Evolutionary conservation across 2,329 filamentous ascomycete species (phyloP), one percentile per base, ranked within the genome.

Genomic region (Nemania sp.): DNA sequence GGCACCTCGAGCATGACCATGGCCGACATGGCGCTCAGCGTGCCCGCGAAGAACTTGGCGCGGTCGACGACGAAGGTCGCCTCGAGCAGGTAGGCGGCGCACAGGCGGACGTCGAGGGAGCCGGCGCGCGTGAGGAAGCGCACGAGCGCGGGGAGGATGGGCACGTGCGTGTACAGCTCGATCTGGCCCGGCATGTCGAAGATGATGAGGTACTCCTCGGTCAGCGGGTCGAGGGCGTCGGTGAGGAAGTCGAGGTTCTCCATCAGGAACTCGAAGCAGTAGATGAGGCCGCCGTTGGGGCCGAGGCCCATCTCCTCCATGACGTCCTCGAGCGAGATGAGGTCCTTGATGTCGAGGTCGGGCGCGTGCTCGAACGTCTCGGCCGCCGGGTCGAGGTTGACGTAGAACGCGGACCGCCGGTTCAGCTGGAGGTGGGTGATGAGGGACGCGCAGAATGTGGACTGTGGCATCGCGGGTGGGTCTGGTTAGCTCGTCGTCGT

Each of bases 111-210:
- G 76, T 97, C 94, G 67, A 98, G 82, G 18, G 88, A 85, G 9
- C 93, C 93, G 11, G 87, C 81, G 64, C 90, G 86, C 43, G 89
- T 92, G 53, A 98, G 83, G 73, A 91, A 91, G 71, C 88, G 89
- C 67, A 94, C 88, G 49, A 99, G 85, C 18, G 87, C 86, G 1
- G 95, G 95, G 34, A 99, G 81, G 67, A 99, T 90, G 40, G 95
- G 95, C 35, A 98, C 90, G 75, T 99, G 95, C 2, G 94, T 98
- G 79, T 98, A 99, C 13, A 99, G 86, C 79, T 99, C 95, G 76
- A 99, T 98, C 80, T 99, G 95, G 59, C 95, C 95, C 0, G 95
- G 95, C 90, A 98, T 97, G 78, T 99, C 95, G 78, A 99, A 92
- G 65, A 99, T 90, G 76, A 98, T 96, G 65, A 99, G 85, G 76